Base-by-base conservation (phyloP, 345 rosid genomes). In the Sapria himalayana region DNA sequence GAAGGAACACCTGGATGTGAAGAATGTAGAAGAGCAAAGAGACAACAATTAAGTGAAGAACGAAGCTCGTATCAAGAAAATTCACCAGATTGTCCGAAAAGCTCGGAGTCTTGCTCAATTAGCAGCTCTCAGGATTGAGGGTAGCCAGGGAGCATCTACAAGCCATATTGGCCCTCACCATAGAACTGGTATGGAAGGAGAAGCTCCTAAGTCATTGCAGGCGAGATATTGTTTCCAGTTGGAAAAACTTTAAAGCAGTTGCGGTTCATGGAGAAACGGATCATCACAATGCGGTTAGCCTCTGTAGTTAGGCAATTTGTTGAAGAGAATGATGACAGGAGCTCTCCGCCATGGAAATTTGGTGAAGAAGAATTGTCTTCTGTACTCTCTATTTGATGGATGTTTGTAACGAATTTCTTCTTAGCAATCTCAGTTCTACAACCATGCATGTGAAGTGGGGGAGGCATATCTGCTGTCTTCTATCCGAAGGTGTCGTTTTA, bases 101-200 rank as follows among this genome's bases (percentile, higher is more conserved):
- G 82, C 84, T 37, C 94, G 72, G 51, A 76, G 84, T 39, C 80
- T 89, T 49, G 81, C 95, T 58, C 93, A 89, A 33, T 54, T 89
- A 62, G 86, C 85, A 40, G 72, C 93, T 65, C 74, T 84, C 58
- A 71, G 98, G 60, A 82, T 89, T 56, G 95, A 89, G 61, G 80
- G 80, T 66, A 89, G 95, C 67, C 95, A 72, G 61, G 98, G 95
- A 36, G 92, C 93, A 43, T 82, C 98, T 24, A 74, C 95, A 8
- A 89, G 98, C 56, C 98, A 82, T 51, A 67, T 79, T 20, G 74
- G 92, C 49, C 81, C 86, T 56, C 92, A 79, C 56, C 93, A 82
- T 52, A 72, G 70, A 56, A 60, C 59, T 46, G 75, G 65, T 45
- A 35, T 35, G 41, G 93, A 86, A 46, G 78, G 72, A 50, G 94